Evolutionary conservation across 75 land plant genomes (phyloP), one percentile per base, ranked within the genome.

Genomic region (Picea sitchensis): DNA sequence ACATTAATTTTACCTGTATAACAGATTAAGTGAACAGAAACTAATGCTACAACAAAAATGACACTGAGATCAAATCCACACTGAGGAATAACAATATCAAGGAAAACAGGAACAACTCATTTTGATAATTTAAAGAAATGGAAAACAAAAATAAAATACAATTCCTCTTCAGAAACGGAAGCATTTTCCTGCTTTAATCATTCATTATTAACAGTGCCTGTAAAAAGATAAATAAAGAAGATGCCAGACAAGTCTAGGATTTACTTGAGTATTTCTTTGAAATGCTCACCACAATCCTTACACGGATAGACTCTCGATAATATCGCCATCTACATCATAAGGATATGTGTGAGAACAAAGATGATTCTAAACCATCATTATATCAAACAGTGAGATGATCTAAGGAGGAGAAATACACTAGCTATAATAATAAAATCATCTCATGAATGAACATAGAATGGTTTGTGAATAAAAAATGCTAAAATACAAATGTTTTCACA

Each of bases 291-390:
- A 81, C 99, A 96, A 75, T 95, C 93, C 81, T 86, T 91, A 85
- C 99, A 96, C 58, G 99, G 99, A 77, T 96, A 95, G 61, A 96
- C 86, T 64, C 99, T 89, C 62, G 98, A 91, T 63, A 96, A 32
- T 80, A 96, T 92, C 26, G 95, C 87, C 98, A 95, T 96, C 98
- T 95, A 90, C 87, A 88, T 65, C 47, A 60, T 3, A 71, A 71
- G 21, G 51, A 71, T 69, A 18, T 14, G 36, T 44, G 13, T 11
- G 9, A 44, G 23, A 44, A n/a, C 4, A 32, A 71, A 9, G 34
- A n/a, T 71, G n/a, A n/a, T 44, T 5, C 23, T 2, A 71, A 17
- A 38, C 51, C 47, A 71, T 71, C n/a, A 17, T 13, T n/a, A 71
- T 18, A 71, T 44, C 54, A 71, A 71, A 71, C 56, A 32, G 13